Conservation (phyloP, 2,329 filamentous ascomycete genomes). For the Penicillium sp. region DNA sequence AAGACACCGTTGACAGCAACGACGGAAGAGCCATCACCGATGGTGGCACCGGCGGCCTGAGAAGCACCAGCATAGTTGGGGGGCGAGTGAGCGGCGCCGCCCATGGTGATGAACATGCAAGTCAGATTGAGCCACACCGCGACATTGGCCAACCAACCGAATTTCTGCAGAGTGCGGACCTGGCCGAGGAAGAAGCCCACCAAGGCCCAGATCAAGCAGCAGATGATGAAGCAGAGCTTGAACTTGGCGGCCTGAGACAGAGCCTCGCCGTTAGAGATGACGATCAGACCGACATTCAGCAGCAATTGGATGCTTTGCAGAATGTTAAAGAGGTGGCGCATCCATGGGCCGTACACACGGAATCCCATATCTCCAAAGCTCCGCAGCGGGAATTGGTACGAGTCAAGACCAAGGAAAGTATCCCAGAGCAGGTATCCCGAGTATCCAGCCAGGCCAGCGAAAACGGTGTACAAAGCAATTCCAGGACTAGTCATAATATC, state of each 20-base stretch:
- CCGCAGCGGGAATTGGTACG: constrained; percentile 31
- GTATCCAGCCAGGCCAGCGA: constrained; percentile 25
- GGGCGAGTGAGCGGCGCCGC: constrained; percentile 12
- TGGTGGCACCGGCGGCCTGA: constrained; percentile 23
- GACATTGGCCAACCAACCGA: constrained; percentile 29
- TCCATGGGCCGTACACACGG: constrained; percentile 28
- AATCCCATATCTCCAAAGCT: constrained; percentile 32
- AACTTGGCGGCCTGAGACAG: constrained; percentile 27
- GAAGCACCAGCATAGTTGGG: constrained; percentile 13
- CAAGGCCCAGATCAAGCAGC: constrained; percentile 27
- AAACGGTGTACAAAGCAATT: constrained; percentile 34
- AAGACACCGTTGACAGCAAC: constrained; percentile 6
- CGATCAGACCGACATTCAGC: constrained; percentile 30
- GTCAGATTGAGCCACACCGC: constrained; percentile 30
- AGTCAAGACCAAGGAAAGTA: constrained; percentile 31
- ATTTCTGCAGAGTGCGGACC: constrained; percentile 27
- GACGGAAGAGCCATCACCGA: constrained; percentile 14
- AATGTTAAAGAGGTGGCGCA: constrained; percentile 30
- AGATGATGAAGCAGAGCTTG: constrained; percentile 30
- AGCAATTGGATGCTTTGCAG: constrained; percentile 32
- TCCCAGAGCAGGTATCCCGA: constrained; percentile 30
- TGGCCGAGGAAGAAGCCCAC: constrained; percentile 29
- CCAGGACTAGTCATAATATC: constrained; percentile 28
- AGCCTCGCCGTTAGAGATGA: constrained; percentile 29
- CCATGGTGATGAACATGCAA: constrained; percentile 31